Base-by-base conservation (phyloP, 2,329 filamentous ascomycete species). In the Acephala macrosclerotiorum region DNA sequence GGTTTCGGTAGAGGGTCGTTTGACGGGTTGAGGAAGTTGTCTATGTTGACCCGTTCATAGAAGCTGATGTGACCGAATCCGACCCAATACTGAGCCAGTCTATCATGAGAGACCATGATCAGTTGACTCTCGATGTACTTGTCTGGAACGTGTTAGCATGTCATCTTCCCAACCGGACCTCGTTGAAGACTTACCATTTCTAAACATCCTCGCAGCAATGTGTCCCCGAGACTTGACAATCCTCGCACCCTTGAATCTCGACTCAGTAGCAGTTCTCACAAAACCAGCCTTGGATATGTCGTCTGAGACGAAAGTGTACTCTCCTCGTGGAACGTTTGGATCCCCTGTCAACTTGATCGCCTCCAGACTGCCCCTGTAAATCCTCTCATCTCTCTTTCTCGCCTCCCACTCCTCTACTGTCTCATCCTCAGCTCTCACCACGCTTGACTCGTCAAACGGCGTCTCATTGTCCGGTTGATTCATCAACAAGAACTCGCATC, bases 301-400 rank as follows among this genome's bases (percentile, higher is more conserved):
- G 5, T 93, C 87, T 0, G 89, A 91, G 3, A 92, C 84, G 76
- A 97, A 97, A 0, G 91, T 93, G 71, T 89, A 88, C 77, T 97
- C 91, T 9, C 94, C 95, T 9, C 94, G 85, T 0, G 95, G 95
- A 16, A 98, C 89, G 71, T 97, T 96, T 0, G 91, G 88, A 74
- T 99, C 95, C 0, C 95, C 95, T 0, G 95, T 98, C 38, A 99
- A 81, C 77, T 98, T 98, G 74, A 97, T 89, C 0, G 91, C 95
- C 76, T 94, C 89, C 3, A 98, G 78, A 1, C 88, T 83, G 4
- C 93, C 93, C 14, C 82, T 83, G 70, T 91, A 88, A 1, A 87
- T 80, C 16, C 80, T 79, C 29, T 82, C 80, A 16, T 83, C 79
- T 1, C 77, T 74, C 58, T 82, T 81, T 20, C 85, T 80, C 40